Base-by-base conservation (phyloP, 1,284 basidiomycete genomes). In the Cronartium quercuum region DNA sequence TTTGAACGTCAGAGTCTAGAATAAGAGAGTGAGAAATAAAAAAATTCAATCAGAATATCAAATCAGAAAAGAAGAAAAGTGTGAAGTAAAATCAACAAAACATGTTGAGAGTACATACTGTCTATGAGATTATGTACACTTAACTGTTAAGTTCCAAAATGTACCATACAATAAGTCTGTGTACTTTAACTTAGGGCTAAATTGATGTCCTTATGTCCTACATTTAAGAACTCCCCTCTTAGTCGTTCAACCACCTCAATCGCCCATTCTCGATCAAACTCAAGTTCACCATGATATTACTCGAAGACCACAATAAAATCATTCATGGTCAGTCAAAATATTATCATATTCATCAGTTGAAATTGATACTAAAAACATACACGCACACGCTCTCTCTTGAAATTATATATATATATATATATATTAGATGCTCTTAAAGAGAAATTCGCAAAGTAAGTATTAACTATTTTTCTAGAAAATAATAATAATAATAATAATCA, bases 371-470 rank as follows among this genome's bases (percentile, higher is more conserved):
- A 24, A 57, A 35, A 74, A 73, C 60, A 77, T 66, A 37, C 18
- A n/a, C 35, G 35, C 7, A 9, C 12, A 24, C 38, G 29, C 21
- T 51, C 44, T n/a, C 6, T 18, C 34, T 66, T 29, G 34, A 29
- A 34, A 66, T 42, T 79, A 94, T 91, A 91, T 57, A 90, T n/a
- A n/a, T n/a, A n/a, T n/a, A n/a, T n/a, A n/a, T 79, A 89, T 60
- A 29, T 29, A 6, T 5, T 91, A 81, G 91, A 90, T 66, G 92
- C 94, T 60, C 85, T 98, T 76, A 85, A 87, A n/a, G 93, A 97
- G 81, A 94, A 95, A 83, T 88, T 91, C 78, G 84, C 84, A 78
- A 94, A 91, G 94, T 95, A 82, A 81, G 86, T 83, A 24, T 37
- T 65, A 29, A n/a, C 47, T 38, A 29, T 62, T 35, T 40, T 61